Evolutionary conservation across 371 early-diverging fungal species (phyloP).

Genomic region (Rhizopus arrhizus): DNA sequence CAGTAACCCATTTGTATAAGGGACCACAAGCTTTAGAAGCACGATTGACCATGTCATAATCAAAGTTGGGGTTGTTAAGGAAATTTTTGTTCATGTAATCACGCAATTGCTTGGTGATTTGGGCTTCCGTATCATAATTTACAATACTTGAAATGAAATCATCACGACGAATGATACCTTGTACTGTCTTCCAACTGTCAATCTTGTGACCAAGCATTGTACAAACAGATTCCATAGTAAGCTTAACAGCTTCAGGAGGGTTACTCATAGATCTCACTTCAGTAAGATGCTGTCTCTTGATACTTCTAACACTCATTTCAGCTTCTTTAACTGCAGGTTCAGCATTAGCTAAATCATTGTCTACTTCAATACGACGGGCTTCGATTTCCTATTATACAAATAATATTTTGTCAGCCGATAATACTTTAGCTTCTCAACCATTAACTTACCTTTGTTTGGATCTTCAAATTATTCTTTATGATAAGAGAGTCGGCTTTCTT

Average conservation of each 20-base stretch:
- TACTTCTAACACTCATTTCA: constrained; percentile 88
- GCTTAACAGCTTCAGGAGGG: constrained; percentile 95
- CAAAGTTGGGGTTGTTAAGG: constrained; percentile 83
- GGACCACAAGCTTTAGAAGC: constrained; percentile 99
- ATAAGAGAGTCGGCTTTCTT: constrained; percentile 83
- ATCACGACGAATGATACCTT: constrained; percentile 90
- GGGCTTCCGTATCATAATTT: constrained; percentile 85
- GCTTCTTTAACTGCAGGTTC: constrained; percentile 98
- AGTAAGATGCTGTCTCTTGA: constrained; percentile 96
- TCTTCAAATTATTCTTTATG: constrained; percentile 79
- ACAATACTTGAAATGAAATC: constrained; percentile 98
- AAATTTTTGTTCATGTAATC: constrained; percentile 80
- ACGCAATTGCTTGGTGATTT: constrained; percentile 74
- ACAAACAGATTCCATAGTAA: constrained; percentile 98
- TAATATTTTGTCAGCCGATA: neutral
- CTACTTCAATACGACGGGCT: constrained; percentile 80
- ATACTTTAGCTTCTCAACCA: neutral
- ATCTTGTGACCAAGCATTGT: constrained; percentile 87
- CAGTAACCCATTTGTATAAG: constrained; percentile 96
- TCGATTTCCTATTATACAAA: constrained; percentile 63
- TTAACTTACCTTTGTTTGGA: constrained; percentile 62
- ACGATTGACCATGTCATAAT: constrained; percentile 93
- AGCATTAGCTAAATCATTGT: constrained; percentile 90
- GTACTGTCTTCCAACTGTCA: constrained; percentile 87
- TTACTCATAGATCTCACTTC: constrained; percentile 98